Conservation (phyloP, 352 stramenopile species). For the Phytophthora megakarya region DNA sequence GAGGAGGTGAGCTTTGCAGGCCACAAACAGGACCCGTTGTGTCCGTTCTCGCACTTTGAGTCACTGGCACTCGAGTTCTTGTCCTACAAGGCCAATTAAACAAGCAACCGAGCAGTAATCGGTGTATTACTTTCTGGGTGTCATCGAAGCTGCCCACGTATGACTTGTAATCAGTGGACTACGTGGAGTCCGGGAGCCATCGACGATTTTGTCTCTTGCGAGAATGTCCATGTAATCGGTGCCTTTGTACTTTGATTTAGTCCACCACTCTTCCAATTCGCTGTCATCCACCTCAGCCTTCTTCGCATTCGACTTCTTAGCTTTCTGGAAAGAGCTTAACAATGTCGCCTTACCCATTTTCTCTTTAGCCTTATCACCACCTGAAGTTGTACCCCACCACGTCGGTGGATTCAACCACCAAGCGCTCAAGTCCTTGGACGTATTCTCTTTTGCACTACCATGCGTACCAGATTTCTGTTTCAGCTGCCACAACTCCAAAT, state of each 20-base stretch:
- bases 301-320: constrained; percentile 26
- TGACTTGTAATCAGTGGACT: constrained; percentile 45
- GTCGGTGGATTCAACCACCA: constrained; percentile 71
- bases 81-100: constrained; percentile 23
- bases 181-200: constrained; percentile 34
- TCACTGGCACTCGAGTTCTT: constrained; percentile 58
- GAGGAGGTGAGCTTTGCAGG: constrained; percentile 54
- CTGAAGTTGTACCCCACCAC: constrained; percentile 57
- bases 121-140: constrained; percentile 25
- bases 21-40: constrained; percentile 56
- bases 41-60: constrained; percentile 72
- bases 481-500: constrained; percentile 62
- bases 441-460: constrained; percentile 9
- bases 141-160: constrained; percentile 45
- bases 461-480: constrained; percentile 28
- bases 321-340: constrained; percentile 33
- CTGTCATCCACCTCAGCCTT: constrained; percentile 1
- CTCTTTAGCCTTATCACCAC: constrained; percentile 21
- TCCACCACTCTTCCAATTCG: constrained; percentile 66
- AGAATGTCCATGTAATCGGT: constrained; percentile 61
- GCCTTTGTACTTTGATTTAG: constrained; percentile 72
- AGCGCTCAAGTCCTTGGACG: constrained; percentile 34
- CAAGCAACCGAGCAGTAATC: not conserved
- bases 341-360: constrained; percentile 25
- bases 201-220: constrained; percentile 19